A percentile compares a stretch with the other conserved stretches of the same genome.
phyloP scores from a whole-genome alignment of 139 green algal species.

The Dunaliella sp. region DNA sequence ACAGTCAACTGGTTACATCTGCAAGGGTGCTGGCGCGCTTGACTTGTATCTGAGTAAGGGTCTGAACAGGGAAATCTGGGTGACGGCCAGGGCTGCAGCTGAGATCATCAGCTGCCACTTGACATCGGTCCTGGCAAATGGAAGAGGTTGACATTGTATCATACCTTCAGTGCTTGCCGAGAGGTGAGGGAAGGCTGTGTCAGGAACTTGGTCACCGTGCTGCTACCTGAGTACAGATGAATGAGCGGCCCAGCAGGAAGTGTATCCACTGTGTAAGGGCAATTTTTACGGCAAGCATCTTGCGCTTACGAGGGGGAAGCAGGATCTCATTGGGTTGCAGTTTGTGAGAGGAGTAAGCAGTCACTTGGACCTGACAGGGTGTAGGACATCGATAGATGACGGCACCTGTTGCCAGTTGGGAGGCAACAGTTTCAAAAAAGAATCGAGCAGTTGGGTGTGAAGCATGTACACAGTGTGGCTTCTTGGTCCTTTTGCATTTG shows the following conservation, averaged over 20 bases:
- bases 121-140: too few species aligned
- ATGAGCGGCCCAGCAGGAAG: background rate
- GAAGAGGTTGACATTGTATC: too few species aligned
- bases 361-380: background rate
- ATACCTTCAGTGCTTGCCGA: too few species aligned
- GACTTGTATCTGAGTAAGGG: too few species aligned
- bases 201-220: too few species aligned
- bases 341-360: background rate
- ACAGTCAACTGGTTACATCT: too few species aligned
- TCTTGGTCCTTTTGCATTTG: background rate
- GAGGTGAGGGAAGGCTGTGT: too few species aligned
- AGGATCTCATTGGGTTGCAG: background rate
- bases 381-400: background rate
- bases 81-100: too few species aligned
- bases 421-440: background rate
- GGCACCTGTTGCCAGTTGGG: background rate
- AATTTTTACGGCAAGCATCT: background rate
- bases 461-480: background rate
- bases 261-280: background rate
- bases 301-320: background rate
- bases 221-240: background rate
- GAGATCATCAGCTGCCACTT: too few species aligned
- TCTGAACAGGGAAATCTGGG: too few species aligned
- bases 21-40: too few species aligned
- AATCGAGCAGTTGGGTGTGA: background rate